phyloP scores from a whole-genome alignment of 345 rosid genomes.

The Aquilaria sinensis region DNA sequence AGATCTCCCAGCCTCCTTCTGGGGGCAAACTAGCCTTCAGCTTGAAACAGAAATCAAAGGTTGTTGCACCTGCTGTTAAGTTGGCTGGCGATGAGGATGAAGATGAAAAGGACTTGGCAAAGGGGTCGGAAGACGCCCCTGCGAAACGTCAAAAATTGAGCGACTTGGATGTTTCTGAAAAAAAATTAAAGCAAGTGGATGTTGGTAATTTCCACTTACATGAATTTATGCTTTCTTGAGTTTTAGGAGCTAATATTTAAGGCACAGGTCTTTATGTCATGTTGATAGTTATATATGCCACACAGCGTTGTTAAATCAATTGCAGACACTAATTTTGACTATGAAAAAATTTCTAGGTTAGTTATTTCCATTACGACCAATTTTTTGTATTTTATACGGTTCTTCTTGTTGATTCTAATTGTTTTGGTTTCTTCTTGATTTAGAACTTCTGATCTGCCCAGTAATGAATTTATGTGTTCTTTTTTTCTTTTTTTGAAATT shows the following conservation, averaged over 20 bases:
- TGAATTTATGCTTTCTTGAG: constrained; percentile 10
- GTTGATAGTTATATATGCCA: no score
- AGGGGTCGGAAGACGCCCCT: constrained; percentile 36
- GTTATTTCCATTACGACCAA: no score
- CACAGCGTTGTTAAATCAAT: no score
- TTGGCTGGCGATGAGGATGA: constrained; percentile 86
- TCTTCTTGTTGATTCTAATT: no score
- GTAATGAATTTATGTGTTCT: not conserved
- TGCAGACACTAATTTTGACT: no score
- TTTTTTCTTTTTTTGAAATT: not conserved
- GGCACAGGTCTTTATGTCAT: no score
- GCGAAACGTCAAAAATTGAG: constrained; percentile 70
- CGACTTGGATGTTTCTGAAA: constrained; percentile 38
- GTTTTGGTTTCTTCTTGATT: no score
- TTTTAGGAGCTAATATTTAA: no score
- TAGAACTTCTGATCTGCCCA: no score
- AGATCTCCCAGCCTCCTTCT: constrained; percentile 27
- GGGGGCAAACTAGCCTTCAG: constrained; percentile 96
- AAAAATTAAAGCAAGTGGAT: constrained; percentile 37
- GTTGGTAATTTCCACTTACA: constrained; percentile 83
- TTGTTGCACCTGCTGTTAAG: constrained; percentile 75
- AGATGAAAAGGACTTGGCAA: constrained; percentile 49
- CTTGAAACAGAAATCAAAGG: constrained; percentile 93
- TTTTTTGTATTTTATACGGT: no score
- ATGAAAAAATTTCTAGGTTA: no score